A percentile compares a stretch with the other conserved stretches of the same genome.
Evolutionary conservation across 78 protist species (phyloP).

Genomic region (Isochrysis galbana): DNA sequence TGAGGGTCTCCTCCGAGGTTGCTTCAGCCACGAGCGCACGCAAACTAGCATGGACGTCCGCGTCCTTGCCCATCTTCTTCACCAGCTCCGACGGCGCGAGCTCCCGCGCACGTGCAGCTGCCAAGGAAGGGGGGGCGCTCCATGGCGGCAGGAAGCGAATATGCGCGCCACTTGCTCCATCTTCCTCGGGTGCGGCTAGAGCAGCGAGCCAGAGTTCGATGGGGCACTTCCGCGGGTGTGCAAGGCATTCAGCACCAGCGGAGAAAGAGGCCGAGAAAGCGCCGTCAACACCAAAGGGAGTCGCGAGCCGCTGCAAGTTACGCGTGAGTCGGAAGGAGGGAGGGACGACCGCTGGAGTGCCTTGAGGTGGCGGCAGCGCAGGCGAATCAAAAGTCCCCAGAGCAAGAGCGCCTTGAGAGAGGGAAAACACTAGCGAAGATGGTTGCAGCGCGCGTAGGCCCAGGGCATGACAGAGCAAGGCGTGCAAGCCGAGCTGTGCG

Average conservation of each 20-base stretch:
- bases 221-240: not conserved
- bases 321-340: constrained; percentile 60
- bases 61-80: not conserved
- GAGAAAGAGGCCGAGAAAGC: constrained; percentile 32
- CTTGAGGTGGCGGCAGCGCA: not conserved
- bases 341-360: not conserved
- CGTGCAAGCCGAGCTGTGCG: not conserved
- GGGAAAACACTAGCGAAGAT: not conserved
- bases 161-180: not conserved
- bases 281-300: constrained; percentile 36
- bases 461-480: not conserved
- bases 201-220: not conserved
- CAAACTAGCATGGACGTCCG: not conserved
- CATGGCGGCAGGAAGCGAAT: not conserved
- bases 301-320: constrained; percentile 32
- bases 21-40: constrained; percentile 5
- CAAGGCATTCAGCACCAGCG: constrained; percentile 6
- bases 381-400: not conserved
- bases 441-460: not conserved
- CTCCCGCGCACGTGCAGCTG: not conserved
- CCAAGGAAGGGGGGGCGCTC: not conserved
- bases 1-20: not conserved
- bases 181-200: not conserved
- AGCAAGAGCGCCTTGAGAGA: not conserved
- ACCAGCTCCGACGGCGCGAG: not conserved